Base-by-base conservation (phyloP, 495 filamentous ascomycete genomes). In the Penicillium bovifimosum region DNA sequence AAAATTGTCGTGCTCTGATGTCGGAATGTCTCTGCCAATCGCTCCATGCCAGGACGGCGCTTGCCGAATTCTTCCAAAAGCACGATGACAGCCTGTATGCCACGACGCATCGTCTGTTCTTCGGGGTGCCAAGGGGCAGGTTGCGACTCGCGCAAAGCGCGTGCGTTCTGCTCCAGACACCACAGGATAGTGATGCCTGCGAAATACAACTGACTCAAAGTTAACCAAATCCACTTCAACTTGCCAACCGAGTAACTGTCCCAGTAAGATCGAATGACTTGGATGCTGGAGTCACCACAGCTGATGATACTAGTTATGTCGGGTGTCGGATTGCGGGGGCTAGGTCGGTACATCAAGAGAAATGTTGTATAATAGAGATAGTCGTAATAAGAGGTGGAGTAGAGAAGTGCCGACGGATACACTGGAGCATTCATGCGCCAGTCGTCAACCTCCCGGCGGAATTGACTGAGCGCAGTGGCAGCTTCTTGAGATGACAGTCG, bases 221-320 rank as follows among this genome's bases (percentile, higher is more conserved):
- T 76, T 39, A 80, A 62, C 77, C 77, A 80, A 17, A 77, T 77
- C 67, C 77, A 80, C 51, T 79, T 80, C 10, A 80, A 64, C 47
- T 76, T 78, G 32, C 72, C 74, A 27, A 73, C 66, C 8, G 70
- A 71, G 41, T 77, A 77, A 35, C 69, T 73, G 41, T 76, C 70
- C 61, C 74, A 73, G 52, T 80, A 80, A 5, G 76, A 72, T 11
- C 72, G 68, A 17, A 79, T 76, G 11, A 80, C 73, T 33, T 72
- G 69, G 26, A 75, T 68, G 35, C 75, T 77, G 36, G 74, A 72
- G 44, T 79, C 74, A 10, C 74, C 76, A 48, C 77, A 79, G 38
- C 67, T 71, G 47, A 76, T 62, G 32, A 78, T 75, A 35, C 71
- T 75, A 14, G 60, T 64, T 3, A 61, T 54, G 27, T 72, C 70